Conservation (phyloP, 345 rosid species). For the Eucalyptus globulus region DNA sequence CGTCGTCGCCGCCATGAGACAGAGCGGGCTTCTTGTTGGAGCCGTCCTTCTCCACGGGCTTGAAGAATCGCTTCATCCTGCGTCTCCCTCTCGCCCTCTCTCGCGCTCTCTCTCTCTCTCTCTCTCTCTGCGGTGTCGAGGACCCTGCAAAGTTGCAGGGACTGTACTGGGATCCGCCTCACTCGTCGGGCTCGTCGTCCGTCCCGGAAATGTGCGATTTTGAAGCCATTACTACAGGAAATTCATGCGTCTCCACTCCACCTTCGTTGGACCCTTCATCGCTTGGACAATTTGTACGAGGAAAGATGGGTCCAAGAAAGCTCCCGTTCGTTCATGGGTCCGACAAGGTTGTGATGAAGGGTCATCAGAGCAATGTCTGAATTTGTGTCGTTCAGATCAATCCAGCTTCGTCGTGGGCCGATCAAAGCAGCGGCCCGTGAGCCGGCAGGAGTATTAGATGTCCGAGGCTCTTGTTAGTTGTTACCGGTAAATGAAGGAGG, state of each 20-base stretch:
- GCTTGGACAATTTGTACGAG: neutral
- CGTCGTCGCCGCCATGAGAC: conserved; percentile 5
- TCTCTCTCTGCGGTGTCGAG: neutral
- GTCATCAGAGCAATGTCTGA: neutral
- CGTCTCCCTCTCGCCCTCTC: neutral
- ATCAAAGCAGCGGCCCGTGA: neutral
- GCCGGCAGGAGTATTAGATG: neutral
- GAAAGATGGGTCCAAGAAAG: neutral
- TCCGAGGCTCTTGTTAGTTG: neutral
- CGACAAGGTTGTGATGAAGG: neutral
- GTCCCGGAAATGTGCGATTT: neutral
- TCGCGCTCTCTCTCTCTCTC: neutral
- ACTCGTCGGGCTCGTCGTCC: neutral
- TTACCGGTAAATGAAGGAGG: no score
- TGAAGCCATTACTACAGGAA: neutral
- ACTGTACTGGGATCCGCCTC: neutral
- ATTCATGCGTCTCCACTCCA: neutral
- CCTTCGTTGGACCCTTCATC: neutral
- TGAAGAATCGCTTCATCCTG: conserved; percentile 91
- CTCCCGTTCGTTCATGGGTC: neutral
- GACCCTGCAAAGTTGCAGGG: neutral
- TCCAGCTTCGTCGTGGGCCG: neutral
- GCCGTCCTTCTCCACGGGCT: conserved; percentile 77
- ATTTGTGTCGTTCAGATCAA: neutral
- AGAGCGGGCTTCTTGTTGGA: conserved; percentile 63